A percentile compares a stretch with the other conserved stretches of the same genome.
phyloP scores from a whole-genome alignment of 2,329 filamentous ascomycete genomes.

The Penicillium digitatum region DNA sequence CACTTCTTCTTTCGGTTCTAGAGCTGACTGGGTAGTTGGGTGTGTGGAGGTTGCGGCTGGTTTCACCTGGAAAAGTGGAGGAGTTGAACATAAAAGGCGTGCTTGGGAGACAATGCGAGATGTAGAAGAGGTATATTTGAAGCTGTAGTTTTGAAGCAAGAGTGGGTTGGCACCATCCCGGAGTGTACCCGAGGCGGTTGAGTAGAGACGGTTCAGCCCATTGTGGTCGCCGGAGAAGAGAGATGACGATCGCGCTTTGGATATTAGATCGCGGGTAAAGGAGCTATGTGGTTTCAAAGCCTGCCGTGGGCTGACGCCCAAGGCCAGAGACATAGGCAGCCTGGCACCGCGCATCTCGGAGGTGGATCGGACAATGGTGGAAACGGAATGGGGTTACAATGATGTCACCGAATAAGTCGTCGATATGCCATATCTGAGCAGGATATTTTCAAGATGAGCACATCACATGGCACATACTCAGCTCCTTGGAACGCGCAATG shows the following conservation, averaged over 20 bases:
- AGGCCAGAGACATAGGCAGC: conserved; percentile 36
- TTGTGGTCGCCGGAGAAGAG: conserved; percentile 3
- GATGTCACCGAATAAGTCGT: conserved; percentile 24
- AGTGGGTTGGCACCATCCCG: conserved; percentile 17
- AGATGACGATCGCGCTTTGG: conserved; percentile 3
- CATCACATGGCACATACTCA: conserved; percentile 9
- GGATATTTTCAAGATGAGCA: conserved; percentile 4
- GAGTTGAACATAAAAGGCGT: conserved; percentile 29
- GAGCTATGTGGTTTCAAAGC: conserved; percentile 19
- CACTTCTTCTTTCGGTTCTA: conserved; percentile 43
- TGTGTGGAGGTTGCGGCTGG: conserved; percentile 17
- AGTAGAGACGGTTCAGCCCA: conserved; percentile 22
- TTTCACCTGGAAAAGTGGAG: conserved; percentile 27
- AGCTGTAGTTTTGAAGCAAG: conserved; percentile 14
- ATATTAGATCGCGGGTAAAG: conserved; percentile 19
- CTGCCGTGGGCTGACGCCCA: conserved; percentile 29
- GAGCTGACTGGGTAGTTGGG: conserved; percentile 32
- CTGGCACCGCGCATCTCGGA: conserved; percentile 43
- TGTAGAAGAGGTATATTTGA: conserved; percentile 10
- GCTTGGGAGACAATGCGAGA: conserved; percentile 21
- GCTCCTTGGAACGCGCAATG: conserved; percentile 17
- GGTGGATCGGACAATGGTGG: conserved; percentile 15
- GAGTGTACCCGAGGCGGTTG: conserved; percentile 21
- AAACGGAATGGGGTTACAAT: conserved; percentile 19
- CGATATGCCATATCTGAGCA: conserved; percentile 33